These are phyloP conservation scores for Parietaria judaica DNA, from an alignment of 306 rosid genomes.

Conservation along the genomic window DNA sequence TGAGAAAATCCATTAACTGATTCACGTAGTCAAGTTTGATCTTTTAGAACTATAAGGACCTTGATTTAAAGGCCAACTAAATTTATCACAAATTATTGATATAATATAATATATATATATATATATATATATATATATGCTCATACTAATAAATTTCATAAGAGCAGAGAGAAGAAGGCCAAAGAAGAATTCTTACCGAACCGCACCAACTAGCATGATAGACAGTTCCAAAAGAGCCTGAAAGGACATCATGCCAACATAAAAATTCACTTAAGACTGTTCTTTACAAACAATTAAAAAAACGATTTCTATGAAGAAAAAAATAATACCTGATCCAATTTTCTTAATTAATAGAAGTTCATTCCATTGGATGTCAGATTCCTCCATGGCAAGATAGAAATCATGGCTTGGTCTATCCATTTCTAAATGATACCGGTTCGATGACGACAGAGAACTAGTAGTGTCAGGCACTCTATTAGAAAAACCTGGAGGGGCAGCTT, in stretches of 20 bases:
- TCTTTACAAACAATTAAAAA: not conserved
- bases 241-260: not conserved
- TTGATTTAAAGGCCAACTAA: too few relatives aligned
- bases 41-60: too few relatives aligned
- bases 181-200: slow-evolving; percentile 11
- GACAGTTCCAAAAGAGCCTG: slow-evolving; percentile 14
- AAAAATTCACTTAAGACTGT: not conserved
- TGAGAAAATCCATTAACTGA: too few relatives aligned
- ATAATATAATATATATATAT: too few relatives aligned
- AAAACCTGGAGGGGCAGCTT: not conserved
- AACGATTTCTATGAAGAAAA: not conserved
- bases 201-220: slow-evolving; percentile 11
- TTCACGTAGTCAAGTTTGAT: too few relatives aligned
- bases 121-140: too few relatives aligned
- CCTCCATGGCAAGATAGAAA: not conserved
- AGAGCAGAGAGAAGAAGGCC: not conserved
- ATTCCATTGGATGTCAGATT: not conserved
- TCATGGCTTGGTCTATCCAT: not conserved
- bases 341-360: slow-evolving; percentile 9
- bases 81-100: too few relatives aligned
- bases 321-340: slow-evolving; percentile 15
- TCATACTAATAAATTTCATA: not conserved
- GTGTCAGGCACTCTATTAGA: not conserved
- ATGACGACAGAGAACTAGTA: not conserved
- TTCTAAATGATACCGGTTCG: not conserved